A percentile compares a stretch with the other conserved stretches of the same genome.
Evolutionary conservation across 306 rosid species (phyloP).

Genomic region (Prunus armeniaca): DNA sequence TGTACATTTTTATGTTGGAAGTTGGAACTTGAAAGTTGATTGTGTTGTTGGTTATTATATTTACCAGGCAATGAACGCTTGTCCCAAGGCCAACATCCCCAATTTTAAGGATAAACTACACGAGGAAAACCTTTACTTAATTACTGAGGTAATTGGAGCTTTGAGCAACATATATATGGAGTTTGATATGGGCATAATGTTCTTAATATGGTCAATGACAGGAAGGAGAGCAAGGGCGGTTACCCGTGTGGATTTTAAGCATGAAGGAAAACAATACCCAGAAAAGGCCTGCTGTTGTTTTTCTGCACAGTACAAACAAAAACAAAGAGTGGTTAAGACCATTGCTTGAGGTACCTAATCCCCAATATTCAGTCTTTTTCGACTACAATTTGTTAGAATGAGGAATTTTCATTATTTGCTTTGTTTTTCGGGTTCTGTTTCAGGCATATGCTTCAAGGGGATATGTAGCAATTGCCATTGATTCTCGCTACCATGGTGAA

Average conservation of each 20-base stretch:
- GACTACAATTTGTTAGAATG: neutral
- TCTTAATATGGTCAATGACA: conserved; percentile 19
- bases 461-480: conserved; percentile 67
- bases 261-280: conserved; percentile 46
- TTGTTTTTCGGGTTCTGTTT: conserved; percentile 9
- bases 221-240: conserved; percentile 91
- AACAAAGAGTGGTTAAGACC: conserved; percentile 75
- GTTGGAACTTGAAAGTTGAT: neutral
- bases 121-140: conserved; percentile 72
- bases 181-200: neutral
- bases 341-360: conserved; percentile 62
- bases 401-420: neutral
- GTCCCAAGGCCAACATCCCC: conserved; percentile 48
- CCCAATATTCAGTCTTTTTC: neutral
- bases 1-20: neutral
- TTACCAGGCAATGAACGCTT: conserved; percentile 51
- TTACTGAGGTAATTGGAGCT: conserved; percentile 54
- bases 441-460: conserved; percentile 95
- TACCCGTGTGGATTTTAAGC: conserved; percentile 77
- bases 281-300: conserved; percentile 72
- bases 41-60: conserved; percentile 3
- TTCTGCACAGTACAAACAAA: conserved; percentile 66
- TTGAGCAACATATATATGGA: neutral
- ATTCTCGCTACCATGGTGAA: conserved; percentile 97
- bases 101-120: conserved; percentile 51